Conservation (phyloP, 2,329 filamentous ascomycete species). For the Penicillium corylophilum region DNA sequence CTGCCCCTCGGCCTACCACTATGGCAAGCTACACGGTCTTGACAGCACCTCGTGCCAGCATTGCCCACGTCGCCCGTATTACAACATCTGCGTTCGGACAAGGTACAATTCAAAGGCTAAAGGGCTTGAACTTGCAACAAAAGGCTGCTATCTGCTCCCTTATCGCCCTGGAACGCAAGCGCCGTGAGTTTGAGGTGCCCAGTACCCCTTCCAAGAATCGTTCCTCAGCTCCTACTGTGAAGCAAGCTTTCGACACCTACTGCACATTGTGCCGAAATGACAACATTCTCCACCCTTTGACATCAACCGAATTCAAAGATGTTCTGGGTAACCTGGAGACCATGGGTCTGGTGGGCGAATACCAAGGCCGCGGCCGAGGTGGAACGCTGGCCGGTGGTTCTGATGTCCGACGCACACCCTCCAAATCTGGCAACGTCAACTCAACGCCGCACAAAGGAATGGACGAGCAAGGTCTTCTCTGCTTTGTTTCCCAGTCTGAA, state of each 20-base stretch:
- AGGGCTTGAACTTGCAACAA: slow-evolving; percentile 89
- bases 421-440: slow-evolving; percentile 62
- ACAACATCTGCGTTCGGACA: slow-evolving; percentile 89
- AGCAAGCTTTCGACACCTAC: slow-evolving; percentile 81
- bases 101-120: slow-evolving; percentile 78
- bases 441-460: slow-evolving; percentile 51
- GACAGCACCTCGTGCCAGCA: slow-evolving; percentile 83
- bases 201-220: slow-evolving; percentile 61
- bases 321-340: slow-evolving; percentile 88
- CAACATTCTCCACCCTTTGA: slow-evolving; percentile 84
- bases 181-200: slow-evolving; percentile 47
- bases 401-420: slow-evolving; percentile 63
- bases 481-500: slow-evolving; percentile 77
- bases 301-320: slow-evolving; percentile 89
- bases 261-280: slow-evolving; percentile 78
- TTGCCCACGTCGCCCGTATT: slow-evolving; percentile 87
- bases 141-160: slow-evolving; percentile 91
- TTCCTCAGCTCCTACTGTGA: slow-evolving; percentile 71
- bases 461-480: slow-evolving; percentile 77
- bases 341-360: slow-evolving; percentile 70
- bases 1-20: slow-evolving; percentile 40
- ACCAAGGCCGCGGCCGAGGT: slow-evolving; percentile 70
- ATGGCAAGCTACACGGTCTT: slow-evolving; percentile 63
- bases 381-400: slow-evolving; percentile 52
- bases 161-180: slow-evolving; percentile 76